These are phyloP conservation scores for Xerophyta viscosa DNA, from an alignment of 106 monocot species.

Conservation along the genomic window DNA sequence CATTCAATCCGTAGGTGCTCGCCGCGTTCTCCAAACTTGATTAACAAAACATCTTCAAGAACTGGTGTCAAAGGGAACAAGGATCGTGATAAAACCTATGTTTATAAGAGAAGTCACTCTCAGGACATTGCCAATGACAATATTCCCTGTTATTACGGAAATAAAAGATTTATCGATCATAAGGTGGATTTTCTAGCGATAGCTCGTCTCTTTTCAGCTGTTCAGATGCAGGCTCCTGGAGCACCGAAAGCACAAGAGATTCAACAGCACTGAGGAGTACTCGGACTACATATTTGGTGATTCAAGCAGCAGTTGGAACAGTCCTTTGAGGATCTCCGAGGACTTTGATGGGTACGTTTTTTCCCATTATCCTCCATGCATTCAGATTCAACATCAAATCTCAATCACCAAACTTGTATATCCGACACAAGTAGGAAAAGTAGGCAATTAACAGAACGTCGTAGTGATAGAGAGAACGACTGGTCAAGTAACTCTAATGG, in stretches of 20 bases:
- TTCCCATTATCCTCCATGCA: not conserved
- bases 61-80: too few species aligned
- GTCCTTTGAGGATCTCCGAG: slow-evolving; percentile 16
- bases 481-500: slow-evolving; percentile 4
- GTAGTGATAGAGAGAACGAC: slow-evolving; percentile 7
- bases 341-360: slow-evolving; percentile 12
- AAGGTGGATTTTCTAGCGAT: slow-evolving; percentile 31
- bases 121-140: too few species aligned
- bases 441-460: slow-evolving; percentile 22
- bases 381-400: too few species aligned
- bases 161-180: slow-evolving; percentile 3
- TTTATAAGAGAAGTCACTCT: too few species aligned
- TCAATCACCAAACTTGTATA: slow-evolving; percentile 18
- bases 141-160: too few species aligned
- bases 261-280: slow-evolving; percentile 30
- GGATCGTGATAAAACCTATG: too few species aligned
- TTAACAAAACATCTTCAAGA: slow-evolving; percentile 8
- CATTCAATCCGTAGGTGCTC: slow-evolving; percentile 30
- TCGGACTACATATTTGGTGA: slow-evolving; percentile 32
- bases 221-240: slow-evolving; percentile 45
- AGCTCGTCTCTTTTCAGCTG: too few species aligned
- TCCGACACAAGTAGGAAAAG: slow-evolving; percentile 14
- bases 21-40: slow-evolving; percentile 45
- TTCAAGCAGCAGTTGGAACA: slow-evolving; percentile 4
- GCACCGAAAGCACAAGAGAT: slow-evolving; percentile 49